Base-by-base conservation (phyloP, 345 rosid genomes). In the Rhodamnia argentea region DNA sequence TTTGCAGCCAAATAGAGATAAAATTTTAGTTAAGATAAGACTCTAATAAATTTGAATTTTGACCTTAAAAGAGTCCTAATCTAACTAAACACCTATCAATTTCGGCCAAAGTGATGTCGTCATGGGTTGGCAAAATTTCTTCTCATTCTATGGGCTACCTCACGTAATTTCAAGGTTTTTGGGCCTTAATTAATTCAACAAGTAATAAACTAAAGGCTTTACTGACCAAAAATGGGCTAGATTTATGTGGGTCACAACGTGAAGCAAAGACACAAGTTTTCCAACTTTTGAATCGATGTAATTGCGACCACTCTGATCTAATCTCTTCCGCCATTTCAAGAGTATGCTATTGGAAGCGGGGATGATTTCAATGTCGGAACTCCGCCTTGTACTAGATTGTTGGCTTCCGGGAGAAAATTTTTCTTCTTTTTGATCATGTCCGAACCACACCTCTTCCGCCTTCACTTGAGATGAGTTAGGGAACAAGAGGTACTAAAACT, bases 361-460 rank as follows among this genome's bases (percentile, higher is more conserved):
- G 13, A 58, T 58, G 27, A 58, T 58, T n/a, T 1, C 1, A 3
- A 58, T 58, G 29, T 58, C 27, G 29, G 29, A 58, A 29, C 8
- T 58, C 64, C 12, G 29, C 64, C 26, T 58, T 26, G 64, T 58
- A 58, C 88, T 86, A 54, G 82, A 82, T 75, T 74, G 78, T 37
- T 84, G 86, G 82, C 82, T 84, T 64, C 84, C 64, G 22, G 84
- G 59, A 52, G 86, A 84, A 10, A 51, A 5, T 52, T 10, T n/a
- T 20, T 58, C 84, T 51, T 59, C 76, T 42, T 81, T 57, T 20
- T 44, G 59, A 51, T 87, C 84, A 84, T 42, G 83, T 54, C 88
- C 83, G 83, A 56, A 57, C 53, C 22, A 26, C 37, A 76, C 85
- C 96, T 95, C 96, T 91, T 93, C 99, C 54, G 86, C 88, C 90